Conservation (phyloP, 2,329 filamentous ascomycete species). For the Claviceps monticola region DNA sequence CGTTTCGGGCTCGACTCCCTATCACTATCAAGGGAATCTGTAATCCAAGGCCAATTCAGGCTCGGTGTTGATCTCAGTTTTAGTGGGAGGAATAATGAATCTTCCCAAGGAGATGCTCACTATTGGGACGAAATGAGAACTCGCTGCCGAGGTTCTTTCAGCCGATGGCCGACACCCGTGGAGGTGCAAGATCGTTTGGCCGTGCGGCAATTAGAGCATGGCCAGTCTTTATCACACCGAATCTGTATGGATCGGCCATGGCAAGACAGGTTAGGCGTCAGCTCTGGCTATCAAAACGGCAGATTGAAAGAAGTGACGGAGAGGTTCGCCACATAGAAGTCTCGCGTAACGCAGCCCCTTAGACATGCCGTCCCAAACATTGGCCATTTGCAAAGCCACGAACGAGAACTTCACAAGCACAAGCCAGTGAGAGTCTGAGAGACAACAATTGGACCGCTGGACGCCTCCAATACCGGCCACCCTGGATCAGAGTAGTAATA, state of each 20-base stretch:
- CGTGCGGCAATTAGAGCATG: slow-evolving; percentile 43
- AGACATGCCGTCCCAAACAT: neutral
- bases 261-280: neutral
- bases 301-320: neutral
- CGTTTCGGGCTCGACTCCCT: neutral
- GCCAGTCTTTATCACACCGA: slow-evolving; percentile 43
- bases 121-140: slow-evolving; percentile 49
- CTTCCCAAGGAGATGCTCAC: slow-evolving; percentile 22
- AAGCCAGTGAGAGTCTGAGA: neutral
- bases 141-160: slow-evolving; percentile 39
- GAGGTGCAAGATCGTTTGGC: slow-evolving; percentile 40
- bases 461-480: neutral
- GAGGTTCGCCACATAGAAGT: neutral
- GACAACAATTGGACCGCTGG: neutral
- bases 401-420: neutral
- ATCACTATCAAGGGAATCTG: neutral
- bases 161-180: slow-evolving; percentile 38
- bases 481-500: slow-evolving; percentile 1
- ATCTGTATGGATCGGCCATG: slow-evolving; percentile 24
- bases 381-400: neutral
- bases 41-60: neutral
- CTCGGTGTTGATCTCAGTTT: neutral
- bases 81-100: neutral
- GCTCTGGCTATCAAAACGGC: slow-evolving; percentile 1
- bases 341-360: neutral